Conservation (phyloP, 306 rosid species). For the Fagus crenata region DNA sequence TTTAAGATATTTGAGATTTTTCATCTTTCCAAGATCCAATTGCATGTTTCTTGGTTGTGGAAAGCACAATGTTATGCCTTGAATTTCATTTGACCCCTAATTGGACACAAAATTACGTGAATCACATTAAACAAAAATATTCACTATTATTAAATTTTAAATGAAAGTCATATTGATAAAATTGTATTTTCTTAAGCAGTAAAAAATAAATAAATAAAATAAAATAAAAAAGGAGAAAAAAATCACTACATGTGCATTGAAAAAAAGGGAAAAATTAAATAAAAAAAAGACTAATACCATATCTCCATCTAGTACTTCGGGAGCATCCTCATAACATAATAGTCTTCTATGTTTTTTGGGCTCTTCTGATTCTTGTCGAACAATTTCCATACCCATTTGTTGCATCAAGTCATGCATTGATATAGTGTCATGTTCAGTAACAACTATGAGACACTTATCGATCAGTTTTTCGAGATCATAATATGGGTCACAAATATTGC, state of each 20-base stretch:
- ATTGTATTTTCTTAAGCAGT: too few species aligned
- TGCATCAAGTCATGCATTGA: conserved; percentile 45
- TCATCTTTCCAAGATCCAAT: too few species aligned
- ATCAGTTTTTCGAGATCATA: conserved; percentile 23
- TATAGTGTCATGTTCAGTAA: background rate
- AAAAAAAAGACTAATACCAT: background rate
- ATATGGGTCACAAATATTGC: background rate
- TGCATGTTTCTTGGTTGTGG: too few species aligned
- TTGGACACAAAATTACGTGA: too few species aligned
- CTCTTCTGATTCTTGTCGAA: conserved; percentile 23
- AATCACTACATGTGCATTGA: conserved; percentile 16
- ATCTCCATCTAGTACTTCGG: conserved; percentile 9
- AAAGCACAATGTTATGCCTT: too few species aligned
- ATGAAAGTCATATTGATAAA: too few species aligned
- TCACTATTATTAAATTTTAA: too few species aligned
- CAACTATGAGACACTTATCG: conserved; percentile 24
- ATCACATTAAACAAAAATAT: too few species aligned
- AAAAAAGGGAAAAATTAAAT: too few species aligned
- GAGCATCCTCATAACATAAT: conserved; percentile 36
- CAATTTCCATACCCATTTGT: conserved; percentile 40
- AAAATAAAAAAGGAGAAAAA: background rate
- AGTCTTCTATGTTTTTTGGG: conserved; percentile 36
- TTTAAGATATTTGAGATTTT: too few species aligned
- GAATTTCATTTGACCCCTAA: too few species aligned
- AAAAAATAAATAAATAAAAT: background rate